A percentile compares a stretch with the other conserved stretches of the same genome.
Evolutionary conservation across 306 rosid species (phyloP).

Genomic region (Casuarina equisetifolia): DNA sequence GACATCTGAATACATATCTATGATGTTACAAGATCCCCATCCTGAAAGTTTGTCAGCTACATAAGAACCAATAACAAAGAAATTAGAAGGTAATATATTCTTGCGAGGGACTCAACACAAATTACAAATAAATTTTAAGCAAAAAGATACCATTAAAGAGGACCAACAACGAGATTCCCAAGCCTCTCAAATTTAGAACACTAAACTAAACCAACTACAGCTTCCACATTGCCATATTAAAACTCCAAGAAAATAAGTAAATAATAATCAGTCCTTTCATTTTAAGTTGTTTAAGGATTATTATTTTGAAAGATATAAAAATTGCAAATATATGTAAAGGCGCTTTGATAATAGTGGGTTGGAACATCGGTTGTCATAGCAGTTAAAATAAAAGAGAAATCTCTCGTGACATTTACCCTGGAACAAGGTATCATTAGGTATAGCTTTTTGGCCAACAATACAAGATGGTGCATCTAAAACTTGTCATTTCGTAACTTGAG

Average conservation of each 20-base stretch:
- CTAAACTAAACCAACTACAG: neutral
- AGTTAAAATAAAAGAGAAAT: neutral
- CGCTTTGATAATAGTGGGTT: neutral
- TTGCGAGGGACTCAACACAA: neutral
- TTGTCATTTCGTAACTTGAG: neutral
- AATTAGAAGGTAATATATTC: neutral
- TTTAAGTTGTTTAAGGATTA: neutral
- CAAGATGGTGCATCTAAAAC: neutral
- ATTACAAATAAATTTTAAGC: neutral
- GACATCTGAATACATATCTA: constrained; percentile 27
- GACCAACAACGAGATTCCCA: neutral
- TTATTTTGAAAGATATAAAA: neutral
- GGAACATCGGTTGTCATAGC: neutral
- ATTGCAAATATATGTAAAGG: neutral
- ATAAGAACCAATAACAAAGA: constrained; percentile 42
- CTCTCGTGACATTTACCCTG: neutral
- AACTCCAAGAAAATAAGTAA: neutral
- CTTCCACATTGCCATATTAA: neutral
- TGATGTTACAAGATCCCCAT: constrained; percentile 38
- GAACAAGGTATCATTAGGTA: neutral
- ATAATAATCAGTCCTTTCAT: neutral
- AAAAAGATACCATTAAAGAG: neutral
- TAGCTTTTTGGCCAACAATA: neutral
- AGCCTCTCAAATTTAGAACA: neutral
- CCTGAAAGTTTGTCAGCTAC: constrained; percentile 37